Base-by-base conservation (phyloP, 331 rosid species). In the Malus hybrid region DNA sequence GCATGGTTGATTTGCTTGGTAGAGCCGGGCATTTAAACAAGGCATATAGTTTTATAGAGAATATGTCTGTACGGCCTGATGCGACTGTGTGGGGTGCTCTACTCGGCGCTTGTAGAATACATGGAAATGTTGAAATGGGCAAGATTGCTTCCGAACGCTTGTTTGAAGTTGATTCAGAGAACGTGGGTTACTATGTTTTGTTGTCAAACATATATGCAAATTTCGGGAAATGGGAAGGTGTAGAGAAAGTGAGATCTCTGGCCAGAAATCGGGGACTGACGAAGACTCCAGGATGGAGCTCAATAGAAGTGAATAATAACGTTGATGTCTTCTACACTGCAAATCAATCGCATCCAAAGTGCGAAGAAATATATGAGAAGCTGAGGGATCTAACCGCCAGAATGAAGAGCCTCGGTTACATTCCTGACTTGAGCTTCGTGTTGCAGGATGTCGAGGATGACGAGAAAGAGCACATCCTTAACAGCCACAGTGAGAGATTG, bases 401-500 rank as follows among this genome's bases (percentile, higher is more conserved):
- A 81, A 88, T 80, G 87, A 83, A 82, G 82, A 83, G 67, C 77
- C 80, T 82, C 19, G 88, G 84, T 52, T 84, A 70, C 67, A 66
- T 86, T 73, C 85, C 89, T 0, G 87, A 86, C 73, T 75, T 39
- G 48, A 80, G 79, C 76, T 86, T 80, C 28, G 87, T 86, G 36
- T 72, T 86, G 83, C 89, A 86, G 73, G 89, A 86, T 72, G 89
- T 86, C 2, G 89, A 86, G 70, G 89, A 83, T 50, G 87, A 86
- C 42, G 89, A 83, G 65, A 86, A 86, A 69, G 89, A 83, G 42
- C 80, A 86, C 12, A 86, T 86, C 22, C 87, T 86, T n/a, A 67
- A 29, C 1, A 75, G 80, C 52, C 89, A 86, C 64, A 86, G 83
- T 24, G 89, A 86, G 83, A 81, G 89, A 69, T 72, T 83, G 60